A percentile compares a stretch with the other conserved stretches of the same genome.
phyloP scores from a whole-genome alignment of 805 yeast genomes.

The Candida endomychidarum region DNA sequence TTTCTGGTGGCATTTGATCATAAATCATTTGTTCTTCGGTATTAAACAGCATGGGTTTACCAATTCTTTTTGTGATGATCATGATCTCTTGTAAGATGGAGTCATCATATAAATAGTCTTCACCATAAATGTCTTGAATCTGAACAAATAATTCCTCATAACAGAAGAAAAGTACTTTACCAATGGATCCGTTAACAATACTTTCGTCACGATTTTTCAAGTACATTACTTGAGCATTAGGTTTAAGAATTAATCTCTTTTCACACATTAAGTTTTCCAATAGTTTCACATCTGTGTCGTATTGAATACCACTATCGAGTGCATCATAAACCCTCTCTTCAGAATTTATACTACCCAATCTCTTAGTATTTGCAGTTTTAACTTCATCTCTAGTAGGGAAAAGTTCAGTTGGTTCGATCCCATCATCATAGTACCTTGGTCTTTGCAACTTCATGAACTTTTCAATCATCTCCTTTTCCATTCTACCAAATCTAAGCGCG shows the following conservation, averaged over 20 bases:
- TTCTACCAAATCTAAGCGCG: conserved; percentile 70
- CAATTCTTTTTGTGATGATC: conserved; percentile 24
- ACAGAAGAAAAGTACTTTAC: conserved; percentile 63
- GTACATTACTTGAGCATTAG: conserved; percentile 93
- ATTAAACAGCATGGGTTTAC: conserved; percentile 20
- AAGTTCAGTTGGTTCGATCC: conserved; percentile 84
- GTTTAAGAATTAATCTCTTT: conserved; percentile 59
- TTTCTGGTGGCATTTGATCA: conserved; percentile 24
- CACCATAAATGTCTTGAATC: conserved; percentile 26
- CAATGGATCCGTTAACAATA: conserved; percentile 90
- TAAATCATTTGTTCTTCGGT: conserved; percentile 17
- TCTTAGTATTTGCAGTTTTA: conserved; percentile 61
- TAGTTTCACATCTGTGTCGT: conserved; percentile 25
- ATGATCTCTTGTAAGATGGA: conserved; percentile 25
- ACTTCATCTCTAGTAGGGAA: conserved; percentile 88
- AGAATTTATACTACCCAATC: conserved; percentile 47
- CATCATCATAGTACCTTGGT: conserved; percentile 60
- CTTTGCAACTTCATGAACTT: conserved; percentile 59
- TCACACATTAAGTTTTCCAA: conserved; percentile 75
- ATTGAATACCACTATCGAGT: conserved; percentile 26
- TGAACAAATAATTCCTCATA: conserved; percentile 21
- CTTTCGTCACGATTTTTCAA: conserved; percentile 73
- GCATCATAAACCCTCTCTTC: conserved; percentile 37
- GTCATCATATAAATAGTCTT: conserved; percentile 16
- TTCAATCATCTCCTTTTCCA: conserved; percentile 47